Conservation (phyloP, 306 rosid genomes). For the Prunus salicina region DNA sequence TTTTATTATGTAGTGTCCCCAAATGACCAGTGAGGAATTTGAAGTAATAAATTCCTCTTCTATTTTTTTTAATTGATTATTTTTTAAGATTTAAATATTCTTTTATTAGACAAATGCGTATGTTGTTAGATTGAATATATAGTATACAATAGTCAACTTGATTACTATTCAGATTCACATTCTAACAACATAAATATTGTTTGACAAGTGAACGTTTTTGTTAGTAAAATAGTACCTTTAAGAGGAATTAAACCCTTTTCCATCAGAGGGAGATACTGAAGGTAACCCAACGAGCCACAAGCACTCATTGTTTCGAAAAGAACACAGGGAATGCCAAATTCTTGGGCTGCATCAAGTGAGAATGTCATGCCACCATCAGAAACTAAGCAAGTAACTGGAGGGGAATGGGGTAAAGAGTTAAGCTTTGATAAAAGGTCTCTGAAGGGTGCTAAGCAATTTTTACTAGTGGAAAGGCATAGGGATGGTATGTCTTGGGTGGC, state of each 20-base stretch:
- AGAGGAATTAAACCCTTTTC: slow-evolving; percentile 25
- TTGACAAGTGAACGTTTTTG: too few relatives aligned
- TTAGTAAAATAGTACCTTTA: slow-evolving; percentile 22
- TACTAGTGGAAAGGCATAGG: neutral
- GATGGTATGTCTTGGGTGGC: slow-evolving; percentile 22
- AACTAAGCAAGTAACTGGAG: slow-evolving; percentile 31
- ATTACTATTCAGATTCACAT: too few relatives aligned
- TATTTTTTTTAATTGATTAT: neutral
- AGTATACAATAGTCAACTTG: too few relatives aligned
- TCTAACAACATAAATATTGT: too few relatives aligned
- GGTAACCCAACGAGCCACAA: slow-evolving; percentile 28
- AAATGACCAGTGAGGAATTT: too few relatives aligned
- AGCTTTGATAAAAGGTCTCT: slow-evolving; percentile 18
- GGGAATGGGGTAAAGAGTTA: slow-evolving; percentile 1
- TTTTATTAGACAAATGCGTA: too few relatives aligned
- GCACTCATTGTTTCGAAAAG: slow-evolving; percentile 33
- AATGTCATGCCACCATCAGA: slow-evolving; percentile 38
- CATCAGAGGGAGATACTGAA: slow-evolving; percentile 22
- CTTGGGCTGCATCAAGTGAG: slow-evolving; percentile 29
- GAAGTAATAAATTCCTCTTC: too few relatives aligned
- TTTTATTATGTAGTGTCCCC: neutral
- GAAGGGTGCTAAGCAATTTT: slow-evolving; percentile 12
- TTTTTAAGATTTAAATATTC: too few relatives aligned
- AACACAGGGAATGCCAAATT: slow-evolving; percentile 31
- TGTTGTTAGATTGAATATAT: too few relatives aligned